Evolutionary conservation across 768 basidiomycete genomes (phyloP).

Genomic region (Neoboletus subvelutipes): DNA sequence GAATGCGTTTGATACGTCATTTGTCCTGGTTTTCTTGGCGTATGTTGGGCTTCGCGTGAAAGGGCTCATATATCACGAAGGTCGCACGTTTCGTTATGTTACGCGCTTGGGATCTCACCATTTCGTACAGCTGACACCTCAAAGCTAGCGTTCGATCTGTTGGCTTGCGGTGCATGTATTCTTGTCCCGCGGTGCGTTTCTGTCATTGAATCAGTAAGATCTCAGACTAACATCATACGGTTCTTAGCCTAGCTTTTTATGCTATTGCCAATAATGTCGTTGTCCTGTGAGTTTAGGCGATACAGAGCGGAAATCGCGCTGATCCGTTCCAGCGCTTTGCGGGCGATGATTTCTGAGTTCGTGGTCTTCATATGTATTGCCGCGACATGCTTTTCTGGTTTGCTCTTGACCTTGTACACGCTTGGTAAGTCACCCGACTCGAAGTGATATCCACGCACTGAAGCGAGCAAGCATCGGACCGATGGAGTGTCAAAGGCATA

Average conservation of each 20-base stretch:
- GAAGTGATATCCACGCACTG: conserved; percentile 23
- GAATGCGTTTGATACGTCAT: conserved; percentile 85
- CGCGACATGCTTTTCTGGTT: conserved; percentile 76
- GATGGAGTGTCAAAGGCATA: conserved; percentile 46
- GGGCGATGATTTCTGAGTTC: conserved; percentile 81
- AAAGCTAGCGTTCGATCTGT: conserved; percentile 70
- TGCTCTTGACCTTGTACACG: conserved; percentile 55
- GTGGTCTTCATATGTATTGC: conserved; percentile 78
- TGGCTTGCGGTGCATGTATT: conserved; percentile 83
- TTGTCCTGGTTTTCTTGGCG: conserved; percentile 64
- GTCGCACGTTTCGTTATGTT: conserved; percentile 34
- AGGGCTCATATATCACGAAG: conserved; percentile 54
- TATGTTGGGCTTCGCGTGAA: conserved; percentile 66
- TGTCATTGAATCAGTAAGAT: neutral
- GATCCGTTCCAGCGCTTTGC: conserved; percentile 56
- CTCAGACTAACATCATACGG: neutral
- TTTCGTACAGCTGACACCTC: conserved; percentile 44
- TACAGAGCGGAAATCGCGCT: neutral
- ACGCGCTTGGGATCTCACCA: neutral
- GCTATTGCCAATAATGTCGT: conserved; percentile 77
- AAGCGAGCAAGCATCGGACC: conserved; percentile 29
- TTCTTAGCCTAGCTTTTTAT: conserved; percentile 69
- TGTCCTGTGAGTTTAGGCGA: conserved; percentile 54
- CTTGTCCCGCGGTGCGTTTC: conserved; percentile 69
- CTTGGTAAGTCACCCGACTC: conserved; percentile 37